These are phyloP conservation scores for Solanum megistacrolobum DNA, from an alignment of 257 asterid genomes.

Conservation along the genomic window DNA sequence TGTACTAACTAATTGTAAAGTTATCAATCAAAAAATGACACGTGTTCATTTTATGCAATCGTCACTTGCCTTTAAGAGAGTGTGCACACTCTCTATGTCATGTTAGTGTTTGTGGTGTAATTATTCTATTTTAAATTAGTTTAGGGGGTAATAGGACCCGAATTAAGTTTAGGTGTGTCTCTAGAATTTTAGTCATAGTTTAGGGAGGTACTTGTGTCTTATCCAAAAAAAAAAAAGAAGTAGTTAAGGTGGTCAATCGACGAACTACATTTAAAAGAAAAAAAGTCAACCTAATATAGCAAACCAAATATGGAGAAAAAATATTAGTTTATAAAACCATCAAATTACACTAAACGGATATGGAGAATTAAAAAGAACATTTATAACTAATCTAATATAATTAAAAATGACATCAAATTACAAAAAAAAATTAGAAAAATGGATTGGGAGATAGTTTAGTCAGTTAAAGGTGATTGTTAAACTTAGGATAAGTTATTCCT, in stretches of 20 bases:
- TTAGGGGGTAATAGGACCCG: not conserved
- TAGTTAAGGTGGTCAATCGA: not conserved
- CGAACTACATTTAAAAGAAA: not conserved
- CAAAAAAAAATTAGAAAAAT: not conserved
- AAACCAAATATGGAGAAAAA: too few species aligned
- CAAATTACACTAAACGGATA: too few species aligned
- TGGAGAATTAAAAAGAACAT: too few species aligned
- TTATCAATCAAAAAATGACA: not conserved
- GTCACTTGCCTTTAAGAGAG: not conserved
- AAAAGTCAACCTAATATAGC: too few species aligned
- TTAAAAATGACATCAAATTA: too few species aligned
- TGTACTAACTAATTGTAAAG: not conserved
- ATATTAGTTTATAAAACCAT: too few species aligned
- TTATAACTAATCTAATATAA: too few species aligned
- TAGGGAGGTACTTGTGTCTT: too few species aligned
- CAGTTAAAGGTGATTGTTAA: not conserved
- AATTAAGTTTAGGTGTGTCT: too few species aligned
- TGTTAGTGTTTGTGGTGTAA: not conserved
- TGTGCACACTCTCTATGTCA: not conserved
- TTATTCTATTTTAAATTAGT: too few species aligned
- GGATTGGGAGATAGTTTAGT: not conserved
- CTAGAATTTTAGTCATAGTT: too few species aligned
- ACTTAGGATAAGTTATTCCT: not conserved
- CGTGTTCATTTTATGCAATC: not conserved
- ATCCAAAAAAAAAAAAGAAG: too few species aligned